Base-by-base conservation (phyloP, 75 land plant genomes). In the Picea sitchensis region DNA sequence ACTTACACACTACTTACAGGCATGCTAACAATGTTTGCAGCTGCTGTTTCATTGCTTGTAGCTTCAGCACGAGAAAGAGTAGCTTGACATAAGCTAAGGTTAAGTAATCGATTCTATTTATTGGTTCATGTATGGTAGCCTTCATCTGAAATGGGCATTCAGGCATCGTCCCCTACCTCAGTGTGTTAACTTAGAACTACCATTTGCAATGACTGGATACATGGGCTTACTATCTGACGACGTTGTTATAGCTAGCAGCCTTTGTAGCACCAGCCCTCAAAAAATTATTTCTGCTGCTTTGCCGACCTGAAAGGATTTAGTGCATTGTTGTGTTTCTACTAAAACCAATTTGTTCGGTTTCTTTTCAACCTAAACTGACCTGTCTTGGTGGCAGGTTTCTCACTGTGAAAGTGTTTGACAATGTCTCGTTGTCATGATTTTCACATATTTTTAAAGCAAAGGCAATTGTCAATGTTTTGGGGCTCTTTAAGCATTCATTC, bases 1-100 rank as follows among this genome's bases (percentile, higher is more conserved):
- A 81, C 82, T 18, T 80, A 79, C 54, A 15, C 38, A 9, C 74
- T 81, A 23, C 82, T 81, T 44, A 83, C 61, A 31, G 62, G 79
- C 30, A 81, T 81, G 82, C 69, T 81, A 64, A 34, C 34, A 30
- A 81, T 81, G 82, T 81, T 81, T 79, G n/a, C 60, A 30, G 69
- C 47, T 21, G 82, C 82, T 80, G 83, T 81, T 32, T 31, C 54
- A 31, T 44, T 80, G 11, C 82, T 81, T 30, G 81, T 81, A 32
- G 82, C 82, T 60, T 81, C 82, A 18, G 69, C 82, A 23, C 36
- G 80, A 59, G 61, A 58, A 57, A 80, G 81, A 77, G 14, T 32
- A 36, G 41, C 2, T 36, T 67, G 38, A 65, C 6, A 32, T 67
- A 61, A 61, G 63, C 23, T 34, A 4, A 67, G 36, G 41, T 20